A percentile compares a stretch with the other conserved stretches of the same genome.
Conservation (phyloP, 164 flowering plant species). For the Macadamia tetraphylla region DNA sequence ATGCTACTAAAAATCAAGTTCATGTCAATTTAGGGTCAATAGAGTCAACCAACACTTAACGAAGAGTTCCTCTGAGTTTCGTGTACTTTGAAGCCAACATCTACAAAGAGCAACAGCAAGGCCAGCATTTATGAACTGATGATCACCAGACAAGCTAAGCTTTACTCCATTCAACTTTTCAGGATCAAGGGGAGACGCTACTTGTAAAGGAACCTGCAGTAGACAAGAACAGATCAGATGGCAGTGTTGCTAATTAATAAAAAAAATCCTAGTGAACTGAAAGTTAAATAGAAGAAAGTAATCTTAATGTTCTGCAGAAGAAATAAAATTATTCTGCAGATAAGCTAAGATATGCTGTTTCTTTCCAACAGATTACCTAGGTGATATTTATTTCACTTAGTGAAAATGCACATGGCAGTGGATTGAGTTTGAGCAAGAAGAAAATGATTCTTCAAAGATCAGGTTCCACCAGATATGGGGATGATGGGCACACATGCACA, state of each 20-base stretch:
- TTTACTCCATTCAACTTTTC: conserved; percentile 35
- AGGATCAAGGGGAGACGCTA: conserved; percentile 49
- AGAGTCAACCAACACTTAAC: conserved; percentile 34
- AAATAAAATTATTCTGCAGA: no score
- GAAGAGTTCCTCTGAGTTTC: conserved; percentile 45
- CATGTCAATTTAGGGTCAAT: not conserved
- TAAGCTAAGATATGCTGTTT: not conserved
- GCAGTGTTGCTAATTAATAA: not conserved
- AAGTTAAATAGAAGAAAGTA: no score
- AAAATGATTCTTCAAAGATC: no score
- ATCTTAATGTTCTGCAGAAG: not conserved
- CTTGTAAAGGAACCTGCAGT: conserved; percentile 64
- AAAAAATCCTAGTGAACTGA: no score
- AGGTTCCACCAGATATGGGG: no score
- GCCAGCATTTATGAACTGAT: conserved; percentile 72
- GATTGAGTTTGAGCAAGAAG: no score
- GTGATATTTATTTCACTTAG: no score
- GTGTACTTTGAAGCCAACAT: conserved; percentile 71
- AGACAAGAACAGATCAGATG: conserved; percentile 10
- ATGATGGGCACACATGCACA: no score
- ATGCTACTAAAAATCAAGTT: no score
- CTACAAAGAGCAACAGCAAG: conserved; percentile 75
- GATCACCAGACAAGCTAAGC: conserved; percentile 81
- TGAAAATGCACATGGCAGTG: no score
- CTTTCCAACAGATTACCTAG: no score